A percentile compares a stretch with the other conserved stretches of the same genome.
Evolutionary conservation across 148 eudicot genomes (phyloP).

Genomic region (Vaccinium macrocarpon): DNA sequence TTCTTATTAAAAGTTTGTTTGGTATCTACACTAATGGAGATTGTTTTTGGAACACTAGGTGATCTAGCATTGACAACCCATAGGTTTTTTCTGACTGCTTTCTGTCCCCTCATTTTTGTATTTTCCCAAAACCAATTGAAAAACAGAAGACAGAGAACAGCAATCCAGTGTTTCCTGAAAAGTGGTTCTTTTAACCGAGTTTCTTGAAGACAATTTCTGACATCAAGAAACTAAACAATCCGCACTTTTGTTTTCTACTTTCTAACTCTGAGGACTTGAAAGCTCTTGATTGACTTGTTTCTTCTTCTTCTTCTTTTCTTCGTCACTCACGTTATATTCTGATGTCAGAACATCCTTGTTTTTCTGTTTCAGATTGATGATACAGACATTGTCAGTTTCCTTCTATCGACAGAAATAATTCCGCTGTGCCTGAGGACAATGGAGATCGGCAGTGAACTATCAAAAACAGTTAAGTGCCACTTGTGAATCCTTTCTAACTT

Average conservation of each 20-base stretch:
- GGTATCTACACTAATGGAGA: neutral
- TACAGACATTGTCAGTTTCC: conserved; percentile 87
- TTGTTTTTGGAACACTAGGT: neutral
- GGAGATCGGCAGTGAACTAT: conserved; percentile 97
- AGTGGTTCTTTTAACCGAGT: neutral
- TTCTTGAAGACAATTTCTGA: neutral
- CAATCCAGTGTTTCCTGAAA: neutral
- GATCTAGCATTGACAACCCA: neutral
- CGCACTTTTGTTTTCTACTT: neutral
- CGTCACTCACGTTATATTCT: neutral
- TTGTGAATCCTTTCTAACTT: conserved; percentile 25
- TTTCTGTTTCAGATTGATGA: conserved; percentile 66
- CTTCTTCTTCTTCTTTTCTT: neutral
- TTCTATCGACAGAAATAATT: conserved; percentile 91
- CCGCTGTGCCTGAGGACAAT: conserved; percentile 94
- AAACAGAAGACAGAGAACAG: neutral
- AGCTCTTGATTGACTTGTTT: neutral
- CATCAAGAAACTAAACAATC: neutral
- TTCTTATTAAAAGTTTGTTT: neutral
- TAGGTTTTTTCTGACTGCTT: neutral
- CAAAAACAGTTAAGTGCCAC: conserved; percentile 73
- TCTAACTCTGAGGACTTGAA: conserved; percentile 9
- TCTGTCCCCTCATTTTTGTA: neutral
- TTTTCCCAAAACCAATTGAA: neutral
- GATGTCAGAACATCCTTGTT: neutral